Percentiles rank a stretch among this genome's conserved stretches.
Evolutionary conservation across 352 stramenopile species (phyloP).

Genomic region (Phytopythium cucurbitacearum): DNA sequence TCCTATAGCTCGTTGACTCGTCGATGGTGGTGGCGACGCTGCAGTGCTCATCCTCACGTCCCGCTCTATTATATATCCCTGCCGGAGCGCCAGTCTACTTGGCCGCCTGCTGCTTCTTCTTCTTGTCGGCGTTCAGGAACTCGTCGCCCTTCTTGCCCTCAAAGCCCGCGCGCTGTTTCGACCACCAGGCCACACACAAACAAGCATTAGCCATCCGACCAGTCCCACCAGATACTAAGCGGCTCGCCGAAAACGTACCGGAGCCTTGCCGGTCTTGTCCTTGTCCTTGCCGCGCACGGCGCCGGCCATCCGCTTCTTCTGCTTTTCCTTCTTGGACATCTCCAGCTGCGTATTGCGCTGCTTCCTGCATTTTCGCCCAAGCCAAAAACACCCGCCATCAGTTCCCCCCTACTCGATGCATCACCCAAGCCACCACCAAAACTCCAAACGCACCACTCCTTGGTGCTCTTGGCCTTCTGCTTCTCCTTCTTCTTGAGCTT

Average conservation of each 20-base stretch:
- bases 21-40: too few relatives aligned
- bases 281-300: conserved; percentile 17
- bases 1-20: conserved; percentile 29
- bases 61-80: conserved; percentile 43
- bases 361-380: conserved; percentile 23
- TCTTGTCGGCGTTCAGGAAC: conserved; percentile 69
- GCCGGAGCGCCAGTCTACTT: conserved; percentile 22
- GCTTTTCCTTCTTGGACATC: conserved; percentile 59
- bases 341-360: conserved; percentile 51
- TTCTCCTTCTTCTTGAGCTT: conserved; percentile 88
- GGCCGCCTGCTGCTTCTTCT: conserved; percentile 36
- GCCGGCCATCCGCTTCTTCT: conserved; percentile 58
- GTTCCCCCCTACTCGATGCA: neutral
- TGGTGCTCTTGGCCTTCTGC: conserved; percentile 67
- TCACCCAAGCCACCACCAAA: neutral
- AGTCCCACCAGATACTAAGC: too few relatives aligned
- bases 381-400: conserved; percentile 5
- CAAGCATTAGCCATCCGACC: neutral
- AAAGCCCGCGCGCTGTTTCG: conserved; percentile 55
- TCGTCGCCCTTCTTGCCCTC: conserved; percentile 77
- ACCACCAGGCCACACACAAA: neutral
- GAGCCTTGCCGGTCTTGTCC: conserved; percentile 26
- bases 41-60: too few relatives aligned
- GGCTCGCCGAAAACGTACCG: conserved; percentile 15
- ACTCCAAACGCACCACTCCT: conserved; percentile 49